Evolutionary conservation across 768 basidiomycete genomes (phyloP), one percentile per base, ranked within the genome.

Genomic region (Mycena rebaudengoi): DNA sequence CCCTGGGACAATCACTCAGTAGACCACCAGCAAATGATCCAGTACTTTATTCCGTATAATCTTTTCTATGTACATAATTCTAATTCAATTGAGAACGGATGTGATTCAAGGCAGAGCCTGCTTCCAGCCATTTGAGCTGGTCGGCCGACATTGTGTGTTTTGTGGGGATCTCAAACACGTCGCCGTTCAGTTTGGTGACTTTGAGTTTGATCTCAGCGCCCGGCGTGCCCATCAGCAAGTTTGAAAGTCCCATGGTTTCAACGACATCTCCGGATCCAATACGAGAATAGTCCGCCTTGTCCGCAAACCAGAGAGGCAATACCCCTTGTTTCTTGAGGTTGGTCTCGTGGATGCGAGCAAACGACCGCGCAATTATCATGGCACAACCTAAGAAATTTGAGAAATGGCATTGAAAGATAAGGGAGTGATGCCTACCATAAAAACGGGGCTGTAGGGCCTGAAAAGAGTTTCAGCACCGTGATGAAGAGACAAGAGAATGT

Each of bases 291-390:
- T 98, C 96, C 8, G 81, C 76, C 75, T 94, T 94, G 76, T 98
- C 85, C 7, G 79, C 86, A 72, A 99, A 94, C 91, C 95, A 98
- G n/a, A 99, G 82, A 14, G 98, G 98, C 20, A 99, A 84, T 50
- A 99, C 82, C 32, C 98, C 98, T 87, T 99, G 98, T 87, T 99
- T 99, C 94, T 98, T 98, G 60, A 98, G 79, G 76, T 98, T 98
- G 7, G 96, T 97, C 80, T 99, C 98, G 74, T 99, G 98, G 51
- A 99, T 99, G 51, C 98, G 91, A 67, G 98, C 98, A 71, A 99
- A 98, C 2, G 96, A 98, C 21, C 95, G 84, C 0, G 95, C 95
- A 59, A 98, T 75, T 69, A 98, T 96, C 82, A 95, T 80, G 6
- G 85, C 86, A 71, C 95, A 95, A 18, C 97, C 94, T 91, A 45